These are phyloP conservation scores for Pholiota conissans DNA, from an alignment of 768 basidiomycete genomes.

Conservation along the genomic window DNA sequence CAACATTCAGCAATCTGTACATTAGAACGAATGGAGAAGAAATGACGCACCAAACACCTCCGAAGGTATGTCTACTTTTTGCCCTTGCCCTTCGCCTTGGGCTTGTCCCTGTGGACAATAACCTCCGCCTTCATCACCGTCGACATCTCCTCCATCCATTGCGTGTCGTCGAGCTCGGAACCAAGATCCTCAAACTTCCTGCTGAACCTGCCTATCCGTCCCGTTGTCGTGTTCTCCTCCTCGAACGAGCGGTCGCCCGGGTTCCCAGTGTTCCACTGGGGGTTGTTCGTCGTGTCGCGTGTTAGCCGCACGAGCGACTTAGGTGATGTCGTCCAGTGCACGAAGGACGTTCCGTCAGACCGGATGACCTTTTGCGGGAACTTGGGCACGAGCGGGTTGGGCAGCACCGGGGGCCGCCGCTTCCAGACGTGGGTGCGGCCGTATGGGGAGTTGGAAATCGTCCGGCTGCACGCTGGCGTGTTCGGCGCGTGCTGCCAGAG, in stretches of 20 bases:
- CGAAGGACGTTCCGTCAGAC: slow-evolving; percentile 87
- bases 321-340: slow-evolving; percentile 88
- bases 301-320: slow-evolving; percentile 74
- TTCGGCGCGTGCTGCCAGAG: slow-evolving; percentile 4
- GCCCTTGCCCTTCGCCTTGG: slow-evolving; percentile 13
- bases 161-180: slow-evolving; percentile 21
- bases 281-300: slow-evolving; percentile 87
- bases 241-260: slow-evolving; percentile 52
- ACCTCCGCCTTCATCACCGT: slow-evolving; percentile 22
- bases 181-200: slow-evolving; percentile 56
- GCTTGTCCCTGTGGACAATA: slow-evolving; percentile 16
- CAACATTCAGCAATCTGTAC: neutral
- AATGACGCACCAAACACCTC: neutral
- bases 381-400: slow-evolving; percentile 82
- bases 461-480: slow-evolving; percentile 14
- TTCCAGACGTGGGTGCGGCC: slow-evolving; percentile 85
- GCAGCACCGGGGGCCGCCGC: slow-evolving; percentile 63
- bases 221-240: slow-evolving; percentile 71
- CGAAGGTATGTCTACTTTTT: slow-evolving; percentile 17
- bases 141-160: slow-evolving; percentile 29
- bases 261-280: slow-evolving; percentile 76
- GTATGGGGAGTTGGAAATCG: slow-evolving; percentile 74
- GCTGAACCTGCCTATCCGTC: slow-evolving; percentile 80
- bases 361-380: slow-evolving; percentile 85
- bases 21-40: neutral